Conservation (phyloP, 2,329 filamentous ascomycete genomes). For the Pseudocercospora fijiensis region DNA sequence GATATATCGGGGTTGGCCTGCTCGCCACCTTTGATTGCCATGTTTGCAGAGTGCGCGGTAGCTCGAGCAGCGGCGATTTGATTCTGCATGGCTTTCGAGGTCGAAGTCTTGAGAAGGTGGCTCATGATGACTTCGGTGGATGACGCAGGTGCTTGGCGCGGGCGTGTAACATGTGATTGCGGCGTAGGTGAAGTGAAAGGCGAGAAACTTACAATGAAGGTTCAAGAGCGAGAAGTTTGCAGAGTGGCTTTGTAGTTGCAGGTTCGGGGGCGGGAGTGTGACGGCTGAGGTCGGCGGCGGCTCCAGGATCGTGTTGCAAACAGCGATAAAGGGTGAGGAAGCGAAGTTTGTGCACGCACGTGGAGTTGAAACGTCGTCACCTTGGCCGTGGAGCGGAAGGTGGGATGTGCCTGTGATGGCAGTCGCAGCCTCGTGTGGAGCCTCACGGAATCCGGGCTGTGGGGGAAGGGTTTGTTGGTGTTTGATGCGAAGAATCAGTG, state of each 20-base stretch:
- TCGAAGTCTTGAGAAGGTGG: slow-evolving; percentile 1
- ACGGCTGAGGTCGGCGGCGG: slow-evolving; percentile 10
- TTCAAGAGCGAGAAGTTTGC: background rate
- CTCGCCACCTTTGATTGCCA: slow-evolving; percentile 11
- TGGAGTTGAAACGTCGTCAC: slow-evolving; percentile 5
- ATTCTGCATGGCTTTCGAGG: slow-evolving; percentile 8
- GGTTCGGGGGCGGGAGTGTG: slow-evolving; percentile 1
- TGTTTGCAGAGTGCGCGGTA: background rate
- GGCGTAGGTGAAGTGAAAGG: slow-evolving; percentile 3
- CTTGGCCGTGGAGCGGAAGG: background rate
- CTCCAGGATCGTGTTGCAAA: slow-evolving; percentile 11
- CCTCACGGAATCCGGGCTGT: background rate
- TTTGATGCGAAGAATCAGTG: background rate
- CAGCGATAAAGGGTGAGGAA: slow-evolving; percentile 7
- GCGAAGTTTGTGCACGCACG: slow-evolving; percentile 3
- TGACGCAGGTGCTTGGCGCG: slow-evolving; percentile 8
- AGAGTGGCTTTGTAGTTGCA: slow-evolving; percentile 4
- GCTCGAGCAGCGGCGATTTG: slow-evolving; percentile 3
- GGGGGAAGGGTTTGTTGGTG: background rate
- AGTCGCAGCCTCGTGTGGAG: slow-evolving; percentile 4
- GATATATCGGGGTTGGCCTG: background rate
- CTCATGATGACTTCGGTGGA: background rate
- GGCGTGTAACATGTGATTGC: slow-evolving; percentile 9
- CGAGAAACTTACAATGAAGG: slow-evolving; percentile 6
- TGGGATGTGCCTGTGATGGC: background rate